A percentile compares a stretch with the other conserved stretches of the same genome.
Evolutionary conservation across 805 yeast species (phyloP).

Genomic region (Pachysolen tannophilus): DNA sequence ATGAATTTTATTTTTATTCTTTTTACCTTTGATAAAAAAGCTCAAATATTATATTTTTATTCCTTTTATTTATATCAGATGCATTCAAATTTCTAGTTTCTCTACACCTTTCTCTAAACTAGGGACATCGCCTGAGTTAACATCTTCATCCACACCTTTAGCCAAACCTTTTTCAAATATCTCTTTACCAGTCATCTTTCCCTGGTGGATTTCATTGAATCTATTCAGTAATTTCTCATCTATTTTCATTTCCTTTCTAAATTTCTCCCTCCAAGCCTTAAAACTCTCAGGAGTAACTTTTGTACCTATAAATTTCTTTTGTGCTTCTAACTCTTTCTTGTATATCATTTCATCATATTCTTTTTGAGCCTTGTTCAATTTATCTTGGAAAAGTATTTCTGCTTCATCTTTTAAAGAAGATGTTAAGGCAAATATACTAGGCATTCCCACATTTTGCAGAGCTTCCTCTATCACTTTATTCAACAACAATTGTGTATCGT

Average conservation of each 20-base stretch:
- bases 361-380: constrained; percentile 45
- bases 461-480: constrained; percentile 49
- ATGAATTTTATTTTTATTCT: too few species aligned
- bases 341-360: constrained; percentile 49
- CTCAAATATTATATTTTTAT: too few species aligned
- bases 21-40: too few species aligned
- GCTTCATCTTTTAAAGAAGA: constrained; percentile 76
- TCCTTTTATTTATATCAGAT: too few species aligned
- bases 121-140: too few species aligned
- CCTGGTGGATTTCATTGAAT: constrained; percentile 52
- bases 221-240: constrained; percentile 51
- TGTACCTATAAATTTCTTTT: constrained; percentile 86
- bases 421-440: constrained; percentile 77
- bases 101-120: too few species aligned
- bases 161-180: constrained; percentile 88
- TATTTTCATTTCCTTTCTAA: constrained; percentile 65
- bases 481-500: constrained; percentile 35
- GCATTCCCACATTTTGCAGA: constrained; percentile 78
- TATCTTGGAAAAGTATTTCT: constrained; percentile 57
- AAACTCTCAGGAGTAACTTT: constrained; percentile 78
- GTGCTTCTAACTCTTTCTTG: constrained; percentile 73
- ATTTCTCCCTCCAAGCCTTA: constrained; percentile 59
- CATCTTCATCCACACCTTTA: constrained; percentile 53
- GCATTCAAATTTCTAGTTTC: too few species aligned
- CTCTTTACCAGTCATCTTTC: constrained; percentile 79